Base-by-base conservation (phyloP, 2,329 filamentous ascomycete species). In the Exophiala sideris region DNA sequence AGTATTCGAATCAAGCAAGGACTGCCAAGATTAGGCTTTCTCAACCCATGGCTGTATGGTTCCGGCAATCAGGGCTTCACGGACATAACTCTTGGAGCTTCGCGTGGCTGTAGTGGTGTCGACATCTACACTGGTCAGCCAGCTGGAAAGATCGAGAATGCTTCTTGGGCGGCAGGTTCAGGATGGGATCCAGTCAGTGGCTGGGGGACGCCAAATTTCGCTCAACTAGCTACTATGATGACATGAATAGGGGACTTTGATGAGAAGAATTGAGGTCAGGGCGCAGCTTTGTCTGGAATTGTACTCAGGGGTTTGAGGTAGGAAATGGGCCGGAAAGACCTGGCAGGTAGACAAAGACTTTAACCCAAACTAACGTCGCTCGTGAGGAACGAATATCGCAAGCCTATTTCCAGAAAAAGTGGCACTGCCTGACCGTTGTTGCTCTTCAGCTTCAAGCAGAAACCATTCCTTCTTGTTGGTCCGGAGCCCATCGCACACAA, bases 11-110 rank as follows among this genome's bases (percentile, higher is more conserved):
- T 87, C 45, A 71, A 77, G 12, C 71, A 72, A n/a, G 80, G 80
- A 1, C 77, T 77, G 64, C 66, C 76, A 5, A 64, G 72, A 0
- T 68, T 86, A 62, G 82, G 83, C 1, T 85, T 84, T 63, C 67
- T 86, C 21, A 85, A 85, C 65, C 82, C 82, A 1, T 83, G 79
- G 78, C 68, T 86, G 12, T 85, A 85, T 62, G 68, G 67, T 20
- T 57, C 71, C 35, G 74, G 72, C 16, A 67, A 68, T 55, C 61
- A 67, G 16, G 76, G 74, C 2, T 67, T 80, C 45, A 79, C 71
- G 2, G 78, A 80, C 61, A 79, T 80, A 48, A 69, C 74, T 10
- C 61, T 71, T 29, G 78, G 76, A 24, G 72, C 72, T 8, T 78
- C 76, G 1, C 65, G 58, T 5, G 77, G 77, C 16, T 80, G 77